Evolutionary conservation across 208 protist species (phyloP).

Genomic region (Leishmania aethiopica): DNA sequence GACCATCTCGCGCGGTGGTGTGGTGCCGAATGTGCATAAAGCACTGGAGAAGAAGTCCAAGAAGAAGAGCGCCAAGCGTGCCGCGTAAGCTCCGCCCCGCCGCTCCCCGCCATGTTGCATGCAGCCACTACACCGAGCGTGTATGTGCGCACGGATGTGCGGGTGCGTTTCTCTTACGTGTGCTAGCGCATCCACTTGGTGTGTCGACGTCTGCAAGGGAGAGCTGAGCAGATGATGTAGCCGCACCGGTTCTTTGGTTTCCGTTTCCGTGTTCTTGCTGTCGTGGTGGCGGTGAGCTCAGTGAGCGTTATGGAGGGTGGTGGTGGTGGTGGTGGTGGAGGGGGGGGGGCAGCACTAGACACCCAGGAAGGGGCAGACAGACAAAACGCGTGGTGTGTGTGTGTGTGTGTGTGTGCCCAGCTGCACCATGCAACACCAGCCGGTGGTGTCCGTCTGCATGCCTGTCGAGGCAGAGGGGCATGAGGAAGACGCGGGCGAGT

Average conservation of each 20-base stretch:
- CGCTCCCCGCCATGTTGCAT: background rate
- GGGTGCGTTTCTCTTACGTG: background rate
- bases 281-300: background rate
- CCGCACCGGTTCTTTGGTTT: background rate
- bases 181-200: background rate
- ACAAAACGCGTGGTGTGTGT: background rate
- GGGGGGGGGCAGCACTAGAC: background rate
- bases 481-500: background rate
- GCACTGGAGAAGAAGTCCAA: slow-evolving; percentile 92
- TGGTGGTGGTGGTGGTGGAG: background rate
- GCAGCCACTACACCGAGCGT: background rate
- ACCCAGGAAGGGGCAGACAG: background rate
- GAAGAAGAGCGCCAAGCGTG: slow-evolving; percentile 88
- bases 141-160: background rate
- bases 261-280: background rate
- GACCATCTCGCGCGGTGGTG: slow-evolving; percentile 89
- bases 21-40: slow-evolving; percentile 90
- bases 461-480: background rate
- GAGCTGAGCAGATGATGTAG: background rate
- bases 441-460: background rate
- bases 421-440: background rate
- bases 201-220: background rate
- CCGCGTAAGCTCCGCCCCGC: slow-evolving; percentile 28
- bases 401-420: background rate
- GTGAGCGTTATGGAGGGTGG: background rate